These are phyloP conservation scores for Phytophthora ohioensis DNA, from an alignment of 352 stramenopile species.

Conservation along the genomic window DNA sequence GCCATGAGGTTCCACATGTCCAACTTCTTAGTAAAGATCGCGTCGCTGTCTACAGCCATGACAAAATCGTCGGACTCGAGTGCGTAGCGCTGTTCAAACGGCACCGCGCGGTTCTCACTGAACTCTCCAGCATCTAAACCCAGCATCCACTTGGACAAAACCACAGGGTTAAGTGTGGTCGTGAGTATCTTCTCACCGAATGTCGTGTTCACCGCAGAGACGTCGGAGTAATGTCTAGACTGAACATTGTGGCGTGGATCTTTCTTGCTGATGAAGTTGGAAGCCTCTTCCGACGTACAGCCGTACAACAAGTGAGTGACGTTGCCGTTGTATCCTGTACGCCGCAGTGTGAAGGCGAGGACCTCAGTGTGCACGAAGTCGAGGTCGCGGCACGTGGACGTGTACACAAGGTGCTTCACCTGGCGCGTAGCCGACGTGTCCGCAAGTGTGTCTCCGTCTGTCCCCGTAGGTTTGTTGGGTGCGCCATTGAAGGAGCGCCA, in stretches of 20 bases:
- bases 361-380: constrained; percentile 79
- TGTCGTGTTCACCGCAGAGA: constrained; percentile 37
- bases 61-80: constrained; percentile 70
- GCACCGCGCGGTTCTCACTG: constrained; percentile 17
- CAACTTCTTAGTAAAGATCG: constrained; percentile 83
- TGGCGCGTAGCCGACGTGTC: constrained; percentile 53
- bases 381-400: constrained; percentile 67
- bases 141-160: constrained; percentile 67
- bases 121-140: constrained; percentile 35
- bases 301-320: constrained; percentile 81
- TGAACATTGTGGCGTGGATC: constrained; percentile 58
- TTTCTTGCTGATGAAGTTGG: constrained; percentile 54
- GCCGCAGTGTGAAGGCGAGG: constrained; percentile 71
- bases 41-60: constrained; percentile 83
- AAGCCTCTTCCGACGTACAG: constrained; percentile 54
- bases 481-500: constrained; percentile 30
- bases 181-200: constrained; percentile 73
- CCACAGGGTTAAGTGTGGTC: constrained; percentile 66
- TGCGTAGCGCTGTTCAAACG: constrained; percentile 44
- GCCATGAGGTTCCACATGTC: constrained; percentile 77
- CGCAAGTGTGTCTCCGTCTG: constrained; percentile 35
- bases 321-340: constrained; percentile 60
- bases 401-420: constrained; percentile 78
- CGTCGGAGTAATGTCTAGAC: constrained; percentile 50
- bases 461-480: constrained; percentile 14